A percentile compares a stretch with the other conserved stretches of the same genome.
These are phyloP conservation scores for Pichia sp. DNA, from an alignment of 1,139 yeast genomes.

Conservation along the genomic window DNA sequence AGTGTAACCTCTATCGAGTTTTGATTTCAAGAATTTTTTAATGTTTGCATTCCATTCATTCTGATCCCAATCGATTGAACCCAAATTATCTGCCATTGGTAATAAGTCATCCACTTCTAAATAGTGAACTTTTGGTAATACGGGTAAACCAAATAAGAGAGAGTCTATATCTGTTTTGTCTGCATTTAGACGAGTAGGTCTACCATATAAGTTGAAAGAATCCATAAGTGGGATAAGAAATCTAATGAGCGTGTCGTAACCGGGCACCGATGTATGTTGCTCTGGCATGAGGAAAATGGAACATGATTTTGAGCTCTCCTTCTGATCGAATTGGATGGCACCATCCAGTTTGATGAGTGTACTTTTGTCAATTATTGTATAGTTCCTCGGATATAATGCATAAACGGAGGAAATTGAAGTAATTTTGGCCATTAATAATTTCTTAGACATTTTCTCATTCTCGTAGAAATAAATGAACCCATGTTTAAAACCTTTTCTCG, in stretches of 20 bases:
- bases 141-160: constrained; percentile 84
- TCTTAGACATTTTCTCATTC: constrained; percentile 62
- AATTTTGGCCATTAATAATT: constrained; percentile 74
- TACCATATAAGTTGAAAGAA: constrained; percentile 81
- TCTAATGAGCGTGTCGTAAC: constrained; percentile 87
- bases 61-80: constrained; percentile 52
- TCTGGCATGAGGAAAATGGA: constrained; percentile 95
- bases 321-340: constrained; percentile 48
- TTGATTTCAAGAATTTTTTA: constrained; percentile 55
- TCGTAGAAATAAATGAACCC: constrained; percentile 55
- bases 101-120: constrained; percentile 53
- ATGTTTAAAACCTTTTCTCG: constrained; percentile 34
- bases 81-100: constrained; percentile 31
- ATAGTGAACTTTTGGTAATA: constrained; percentile 82
- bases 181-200: constrained; percentile 85
- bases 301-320: constrained; percentile 59
- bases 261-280: constrained; percentile 86
- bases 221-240: constrained; percentile 82
- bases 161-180: constrained; percentile 77
- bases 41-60: constrained; percentile 63
- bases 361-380: constrained; percentile 71
- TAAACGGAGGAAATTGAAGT: constrained; percentile 66
- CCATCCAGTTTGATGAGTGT: constrained; percentile 90
- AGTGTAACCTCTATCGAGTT: constrained; percentile 65
- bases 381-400: constrained; percentile 89